phyloP scores from a whole-genome alignment of 495 filamentous ascomycete genomes.

The Pseudomonodictys pantanalensis region DNA sequence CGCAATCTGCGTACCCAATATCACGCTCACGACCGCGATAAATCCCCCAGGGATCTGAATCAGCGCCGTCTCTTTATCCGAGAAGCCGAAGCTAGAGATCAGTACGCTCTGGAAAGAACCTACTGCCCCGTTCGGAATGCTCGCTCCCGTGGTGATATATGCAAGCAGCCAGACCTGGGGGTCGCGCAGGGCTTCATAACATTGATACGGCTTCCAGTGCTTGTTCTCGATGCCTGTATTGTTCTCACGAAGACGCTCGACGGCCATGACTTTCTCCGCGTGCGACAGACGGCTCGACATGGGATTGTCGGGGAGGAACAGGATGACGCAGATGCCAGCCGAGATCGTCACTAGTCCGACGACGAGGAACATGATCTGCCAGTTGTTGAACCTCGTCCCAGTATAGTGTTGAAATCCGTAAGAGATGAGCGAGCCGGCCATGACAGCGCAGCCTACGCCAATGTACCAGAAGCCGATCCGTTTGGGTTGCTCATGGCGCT shows the following conservation, averaged over 20 bases:
- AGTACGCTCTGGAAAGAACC: slow-evolving; percentile 61
- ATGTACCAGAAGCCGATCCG: slow-evolving; percentile 61
- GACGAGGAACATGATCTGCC: slow-evolving; percentile 33
- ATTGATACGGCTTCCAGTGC: slow-evolving; percentile 44
- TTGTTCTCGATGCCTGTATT: slow-evolving; percentile 34
- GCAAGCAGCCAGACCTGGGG: slow-evolving; percentile 64
- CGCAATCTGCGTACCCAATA: slow-evolving; percentile 11
- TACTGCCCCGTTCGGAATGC: slow-evolving; percentile 55
- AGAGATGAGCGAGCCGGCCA: slow-evolving; percentile 48
- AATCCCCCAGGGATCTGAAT: slow-evolving; percentile 51
- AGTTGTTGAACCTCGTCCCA: slow-evolving; percentile 29
- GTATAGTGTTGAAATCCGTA: slow-evolving; percentile 48
- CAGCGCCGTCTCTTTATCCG: slow-evolving; percentile 48
- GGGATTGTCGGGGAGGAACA: slow-evolving; percentile 48
- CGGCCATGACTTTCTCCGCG: slow-evolving; percentile 25
- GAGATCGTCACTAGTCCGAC: slow-evolving; percentile 50
- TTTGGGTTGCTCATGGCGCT: slow-evolving; percentile 54
- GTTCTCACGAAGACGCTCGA: slow-evolving; percentile 32
- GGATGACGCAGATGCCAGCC: slow-evolving; percentile 40
- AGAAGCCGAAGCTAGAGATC: slow-evolving; percentile 60
- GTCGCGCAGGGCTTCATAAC: slow-evolving; percentile 58
- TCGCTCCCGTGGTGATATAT: slow-evolving; percentile 56
- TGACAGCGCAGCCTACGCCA: slow-evolving; percentile 24
- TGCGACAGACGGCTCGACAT: slow-evolving; percentile 44
- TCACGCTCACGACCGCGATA: slow-evolving; percentile 8